phyloP scores from a whole-genome alignment of 1,284 basidiomycete species.

The Rhodotorula mucilaginosa region DNA sequence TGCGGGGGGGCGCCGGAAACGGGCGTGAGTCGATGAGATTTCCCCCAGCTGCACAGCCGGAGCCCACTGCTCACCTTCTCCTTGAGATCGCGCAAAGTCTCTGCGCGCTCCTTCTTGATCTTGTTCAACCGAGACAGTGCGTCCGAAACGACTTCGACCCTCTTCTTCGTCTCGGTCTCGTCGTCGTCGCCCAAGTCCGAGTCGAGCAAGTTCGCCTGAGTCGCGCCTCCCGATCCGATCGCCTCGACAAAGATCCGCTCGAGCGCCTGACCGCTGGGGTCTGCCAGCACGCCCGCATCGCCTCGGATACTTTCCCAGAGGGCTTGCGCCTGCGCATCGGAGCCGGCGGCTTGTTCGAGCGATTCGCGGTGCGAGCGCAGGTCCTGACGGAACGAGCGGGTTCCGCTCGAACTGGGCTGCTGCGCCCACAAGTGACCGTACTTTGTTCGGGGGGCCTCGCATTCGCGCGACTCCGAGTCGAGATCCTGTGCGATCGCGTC shows the following conservation, averaged over 20 bases:
- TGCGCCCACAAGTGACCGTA: conserved; percentile 88
- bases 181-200: conserved; percentile 60
- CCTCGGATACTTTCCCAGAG: conserved; percentile 71
- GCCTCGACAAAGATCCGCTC: conserved; percentile 67
- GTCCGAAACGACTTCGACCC: conserved; percentile 75
- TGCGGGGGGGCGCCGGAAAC: conserved; percentile 46
- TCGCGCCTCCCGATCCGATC: conserved; percentile 21
- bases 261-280: conserved; percentile 57
- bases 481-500: conserved; percentile 47
- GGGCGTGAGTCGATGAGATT: background rate
- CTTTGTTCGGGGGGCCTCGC: conserved; percentile 58
- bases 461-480: conserved; percentile 49
- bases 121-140: conserved; percentile 70
- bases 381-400: conserved; percentile 71
- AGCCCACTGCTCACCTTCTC: conserved; percentile 63
- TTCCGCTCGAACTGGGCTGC: conserved; percentile 72
- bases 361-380: conserved; percentile 74
- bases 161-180: conserved; percentile 60
- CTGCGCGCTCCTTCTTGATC: conserved; percentile 77
- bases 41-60: background rate
- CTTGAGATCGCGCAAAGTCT: conserved; percentile 88
- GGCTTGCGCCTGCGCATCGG: conserved; percentile 70
- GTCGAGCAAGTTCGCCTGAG: conserved; percentile 46
- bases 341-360: conserved; percentile 71
- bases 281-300: conserved; percentile 68